These are phyloP conservation scores for Leccinum solheimii DNA, from an alignment of 1,284 basidiomycete species.

Conservation along the genomic window DNA sequence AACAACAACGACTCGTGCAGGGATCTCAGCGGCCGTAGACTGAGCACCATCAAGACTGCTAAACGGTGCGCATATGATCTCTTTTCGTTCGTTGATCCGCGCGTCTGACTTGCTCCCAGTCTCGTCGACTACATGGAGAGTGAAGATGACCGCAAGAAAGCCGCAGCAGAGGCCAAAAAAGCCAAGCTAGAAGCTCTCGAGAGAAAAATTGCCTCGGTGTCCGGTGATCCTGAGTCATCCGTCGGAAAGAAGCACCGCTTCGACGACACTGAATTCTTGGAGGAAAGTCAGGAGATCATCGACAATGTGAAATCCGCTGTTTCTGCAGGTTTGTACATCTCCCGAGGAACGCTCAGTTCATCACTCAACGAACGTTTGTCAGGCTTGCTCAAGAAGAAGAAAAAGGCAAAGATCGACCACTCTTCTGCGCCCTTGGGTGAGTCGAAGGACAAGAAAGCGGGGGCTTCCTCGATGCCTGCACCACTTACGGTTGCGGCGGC, in stretches of 20 bases:
- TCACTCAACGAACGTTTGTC: slow-evolving; percentile 11
- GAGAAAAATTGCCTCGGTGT: slow-evolving; percentile 70
- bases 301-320: slow-evolving; percentile 93
- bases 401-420: slow-evolving; percentile 67
- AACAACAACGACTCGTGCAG: slow-evolving; percentile 95
- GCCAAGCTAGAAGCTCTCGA: slow-evolving; percentile 87
- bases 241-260: slow-evolving; percentile 85
- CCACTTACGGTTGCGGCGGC: slow-evolving; percentile 17
- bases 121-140: slow-evolving; percentile 88
- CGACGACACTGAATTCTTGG: slow-evolving; percentile 90
- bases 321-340: slow-evolving; percentile 57
- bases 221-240: slow-evolving; percentile 47
- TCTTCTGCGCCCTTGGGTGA: slow-evolving; percentile 12
- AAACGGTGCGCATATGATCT: slow-evolving; percentile 62
- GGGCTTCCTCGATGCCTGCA: neutral
- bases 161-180: slow-evolving; percentile 77
- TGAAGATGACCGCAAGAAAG: slow-evolving; percentile 80
- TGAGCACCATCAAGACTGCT: slow-evolving; percentile 96
- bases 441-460: slow-evolving; percentile 11
- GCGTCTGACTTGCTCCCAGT: slow-evolving; percentile 43
- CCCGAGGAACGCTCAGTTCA: neutral
- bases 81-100: neutral
- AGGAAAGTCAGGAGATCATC: slow-evolving; percentile 90
- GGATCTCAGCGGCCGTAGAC: slow-evolving; percentile 85
- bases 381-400: slow-evolving; percentile 83